Evolutionary conservation across 1,284 basidiomycete species (phyloP).

Genomic region (Puccinia hordei): DNA sequence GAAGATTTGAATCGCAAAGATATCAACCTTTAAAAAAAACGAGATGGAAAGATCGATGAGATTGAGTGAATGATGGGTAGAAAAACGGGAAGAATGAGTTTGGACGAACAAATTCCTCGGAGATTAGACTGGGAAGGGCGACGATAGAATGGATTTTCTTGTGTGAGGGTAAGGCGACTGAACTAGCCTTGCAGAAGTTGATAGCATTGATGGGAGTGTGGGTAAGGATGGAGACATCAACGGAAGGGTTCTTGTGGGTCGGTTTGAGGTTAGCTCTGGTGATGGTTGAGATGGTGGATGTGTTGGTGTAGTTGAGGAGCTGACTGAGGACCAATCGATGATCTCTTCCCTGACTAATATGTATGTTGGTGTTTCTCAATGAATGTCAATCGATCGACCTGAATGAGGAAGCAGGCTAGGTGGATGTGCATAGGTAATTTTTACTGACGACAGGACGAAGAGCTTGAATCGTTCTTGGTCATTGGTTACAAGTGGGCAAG

Average conservation of each 20-base stretch:
- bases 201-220: conserved; percentile 34
- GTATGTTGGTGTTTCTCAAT: neutral
- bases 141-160: conserved; percentile 11
- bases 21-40: conserved; percentile 24
- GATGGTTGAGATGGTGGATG: conserved; percentile 35
- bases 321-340: conserved; percentile 23
- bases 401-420: neutral
- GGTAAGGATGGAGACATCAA: neutral
- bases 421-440: neutral
- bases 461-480: neutral
- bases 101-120: conserved; percentile 32
- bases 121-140: conserved; percentile 32
- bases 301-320: conserved; percentile 1
- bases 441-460: conserved; percentile 39
- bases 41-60: no score
- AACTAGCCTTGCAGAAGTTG: conserved; percentile 42
- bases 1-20: conserved; percentile 23
- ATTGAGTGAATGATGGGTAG: no score
- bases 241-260: conserved; percentile 6
- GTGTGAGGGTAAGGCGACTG: neutral
- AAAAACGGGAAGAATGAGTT: neutral
- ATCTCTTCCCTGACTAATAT: conserved; percentile 36
- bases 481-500: neutral
- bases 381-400: neutral
- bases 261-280: conserved; percentile 31